These are phyloP conservation scores for Plasmodium inui DNA, from an alignment of 169 alveolate genomes.

Conservation along the genomic window DNA sequence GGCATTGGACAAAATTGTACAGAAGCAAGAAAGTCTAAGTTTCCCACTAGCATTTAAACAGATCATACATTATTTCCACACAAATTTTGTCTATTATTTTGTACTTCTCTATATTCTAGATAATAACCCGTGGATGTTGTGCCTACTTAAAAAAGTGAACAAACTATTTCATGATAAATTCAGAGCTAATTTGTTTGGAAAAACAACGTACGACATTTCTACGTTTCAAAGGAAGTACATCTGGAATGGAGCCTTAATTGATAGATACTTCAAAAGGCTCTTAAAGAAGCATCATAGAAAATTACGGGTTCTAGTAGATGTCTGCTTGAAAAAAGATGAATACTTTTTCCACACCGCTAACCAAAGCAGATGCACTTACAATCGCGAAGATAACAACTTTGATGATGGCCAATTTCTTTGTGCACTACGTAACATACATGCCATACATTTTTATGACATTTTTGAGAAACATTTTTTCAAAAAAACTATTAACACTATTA, in stretches of 20 bases:
- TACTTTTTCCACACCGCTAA: background rate
- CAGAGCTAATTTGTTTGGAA: slow-evolving; percentile 10
- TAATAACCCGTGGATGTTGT: background rate
- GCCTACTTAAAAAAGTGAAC: slow-evolving; percentile 1
- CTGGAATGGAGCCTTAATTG: slow-evolving; percentile 41
- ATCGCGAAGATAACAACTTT: background rate
- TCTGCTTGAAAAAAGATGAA: slow-evolving; percentile 1
- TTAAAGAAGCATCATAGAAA: slow-evolving; percentile 11
- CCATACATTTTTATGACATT: slow-evolving; percentile 4
- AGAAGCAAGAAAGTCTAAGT: slow-evolving; percentile 32
- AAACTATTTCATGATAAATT: slow-evolving; percentile 18
- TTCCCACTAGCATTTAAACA: slow-evolving; percentile 27
- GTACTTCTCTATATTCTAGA: slow-evolving; percentile 5
- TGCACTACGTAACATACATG: background rate
- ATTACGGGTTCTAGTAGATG: slow-evolving; percentile 11
- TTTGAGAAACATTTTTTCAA: slow-evolving; percentile 33
- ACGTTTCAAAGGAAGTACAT: slow-evolving; percentile 42
- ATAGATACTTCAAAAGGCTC: background rate
- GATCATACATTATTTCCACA: slow-evolving; percentile 22
- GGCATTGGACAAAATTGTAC: slow-evolving; percentile 13
- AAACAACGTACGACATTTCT: background rate
- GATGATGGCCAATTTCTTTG: background rate
- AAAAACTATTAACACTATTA: slow-evolving; percentile 9
- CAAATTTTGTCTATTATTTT: slow-evolving; percentile 31
- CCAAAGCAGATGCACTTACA: background rate